phyloP scores from a whole-genome alignment of 176 grass and related monocot species.

The Cenchrus fungigraminus region DNA sequence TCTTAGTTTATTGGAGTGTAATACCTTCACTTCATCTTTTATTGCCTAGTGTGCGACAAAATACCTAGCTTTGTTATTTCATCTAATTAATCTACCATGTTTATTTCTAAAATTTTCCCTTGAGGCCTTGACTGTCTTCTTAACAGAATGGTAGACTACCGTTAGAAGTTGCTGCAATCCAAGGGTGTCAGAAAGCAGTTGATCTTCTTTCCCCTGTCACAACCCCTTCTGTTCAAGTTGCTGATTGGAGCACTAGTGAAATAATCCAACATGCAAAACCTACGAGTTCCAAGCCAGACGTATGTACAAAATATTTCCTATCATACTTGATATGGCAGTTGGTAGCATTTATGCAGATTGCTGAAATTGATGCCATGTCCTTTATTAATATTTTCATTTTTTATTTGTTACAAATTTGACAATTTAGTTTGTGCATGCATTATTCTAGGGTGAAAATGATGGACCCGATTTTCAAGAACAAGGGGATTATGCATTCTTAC shows the following conservation, averaged over 20 bases:
- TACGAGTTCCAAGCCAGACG: background rate
- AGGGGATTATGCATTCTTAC: slow-evolving; percentile 1
- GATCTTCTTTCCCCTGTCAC: slow-evolving; percentile 35
- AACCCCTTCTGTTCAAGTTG: background rate
- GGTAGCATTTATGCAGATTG: background rate
- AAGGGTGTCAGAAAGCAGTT: slow-evolving; percentile 29
- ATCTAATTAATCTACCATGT: background rate
- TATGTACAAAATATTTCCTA: background rate
- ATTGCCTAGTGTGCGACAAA: background rate
- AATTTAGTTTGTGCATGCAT: background rate
- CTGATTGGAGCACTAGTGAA: slow-evolving; percentile 18
- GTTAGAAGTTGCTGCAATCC: slow-evolving; percentile 35
- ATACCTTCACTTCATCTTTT: background rate
- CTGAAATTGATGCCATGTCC: background rate
- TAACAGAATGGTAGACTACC: slow-evolving; percentile 36
- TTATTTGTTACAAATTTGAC: background rate
- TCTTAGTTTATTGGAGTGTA: background rate
- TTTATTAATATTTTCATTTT: background rate
- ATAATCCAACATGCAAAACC: background rate
- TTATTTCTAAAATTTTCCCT: slow-evolving; percentile 4
- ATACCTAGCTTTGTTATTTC: background rate
- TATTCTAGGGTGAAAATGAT: slow-evolving; percentile 28
- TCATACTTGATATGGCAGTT: background rate
- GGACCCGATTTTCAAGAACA: slow-evolving; percentile 18
- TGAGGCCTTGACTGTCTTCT: background rate